These are phyloP conservation scores for Apophysomyces ossiformis DNA, from an alignment of 371 early-diverging fungal species.

Conservation along the genomic window DNA sequence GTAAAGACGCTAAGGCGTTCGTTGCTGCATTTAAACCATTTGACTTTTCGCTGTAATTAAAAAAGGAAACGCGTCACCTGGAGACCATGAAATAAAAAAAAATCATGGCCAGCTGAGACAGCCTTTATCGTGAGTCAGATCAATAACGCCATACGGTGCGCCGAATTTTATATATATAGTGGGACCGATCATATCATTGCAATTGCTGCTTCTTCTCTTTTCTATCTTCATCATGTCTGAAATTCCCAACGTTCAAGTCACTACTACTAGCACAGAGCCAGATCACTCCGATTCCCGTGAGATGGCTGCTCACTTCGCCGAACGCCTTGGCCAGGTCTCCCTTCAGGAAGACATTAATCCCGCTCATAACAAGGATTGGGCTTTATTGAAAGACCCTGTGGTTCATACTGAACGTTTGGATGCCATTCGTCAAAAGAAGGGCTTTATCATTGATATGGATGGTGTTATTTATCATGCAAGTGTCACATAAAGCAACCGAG, in stretches of 20 bases:
- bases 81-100: slow-evolving; percentile 9
- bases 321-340: slow-evolving; percentile 11
- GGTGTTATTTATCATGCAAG: slow-evolving; percentile 72
- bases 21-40: slow-evolving; percentile 58
- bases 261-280: not conserved
- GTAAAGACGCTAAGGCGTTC: slow-evolving; percentile 50
- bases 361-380: slow-evolving; percentile 37
- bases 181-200: not conserved
- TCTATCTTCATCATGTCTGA: not conserved
- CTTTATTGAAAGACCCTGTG: slow-evolving; percentile 47
- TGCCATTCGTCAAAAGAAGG: slow-evolving; percentile 63
- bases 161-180: slow-evolving; percentile 5
- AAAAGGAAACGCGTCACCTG: slow-evolving; percentile 12
- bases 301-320: slow-evolving; percentile 20
- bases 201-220: not conserved
- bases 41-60: slow-evolving; percentile 52
- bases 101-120: slow-evolving; percentile 10
- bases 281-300: slow-evolving; percentile 16
- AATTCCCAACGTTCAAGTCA: slow-evolving; percentile 10
- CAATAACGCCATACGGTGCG: slow-evolving; percentile 25
- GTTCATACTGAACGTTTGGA: slow-evolving; percentile 55
- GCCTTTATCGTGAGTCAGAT: slow-evolving; percentile 42
- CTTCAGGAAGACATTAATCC: slow-evolving; percentile 8
- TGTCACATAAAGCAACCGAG: slow-evolving; percentile 1
- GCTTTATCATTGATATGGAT: slow-evolving; percentile 73